Base-by-base conservation (phyloP, 2,329 filamentous ascomycete species). In the Fusarium papillatum region DNA sequence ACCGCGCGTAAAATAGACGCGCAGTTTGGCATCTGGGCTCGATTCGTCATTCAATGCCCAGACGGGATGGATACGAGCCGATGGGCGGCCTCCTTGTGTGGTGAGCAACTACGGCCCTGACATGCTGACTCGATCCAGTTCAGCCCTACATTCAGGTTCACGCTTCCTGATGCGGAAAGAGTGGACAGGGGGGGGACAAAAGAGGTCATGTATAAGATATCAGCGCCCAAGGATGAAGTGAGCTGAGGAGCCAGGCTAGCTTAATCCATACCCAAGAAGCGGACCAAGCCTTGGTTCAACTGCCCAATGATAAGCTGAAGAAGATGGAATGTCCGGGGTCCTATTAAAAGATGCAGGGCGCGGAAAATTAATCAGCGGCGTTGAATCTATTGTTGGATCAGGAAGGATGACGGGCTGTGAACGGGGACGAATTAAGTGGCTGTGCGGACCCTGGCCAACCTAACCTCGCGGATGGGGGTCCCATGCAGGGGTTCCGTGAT, bases 61-160 rank as follows among this genome's bases (percentile, higher is more conserved):
- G 36, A 39, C 16, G 22, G 59, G 22, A 61, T 29, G 59, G 41
- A 61, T 61, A 61, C 59, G 59, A 61, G 38, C 36, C 59, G 36
- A 39, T 26, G 59, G 36, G 59, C 59, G 59, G 59, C 59, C 59
- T 61, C 59, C 59, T 5, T 5, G 17, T 19, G 36, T 34, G 22
- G 38, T 43, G 57, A 39, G 55, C 31, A 36, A 14, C 55, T 36
- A 22, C 31, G 34, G 57, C 34, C 22, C 59, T 55, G 50, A 10
- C 50, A 34, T 55, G 29, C 36, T 61, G 59, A 29, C 38, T 61
- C 38, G 59, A 24, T 22, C 17, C 36, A 26, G 16, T 41, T 61
- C 59, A 61, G 59, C 59, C 59, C 59, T 61, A 61, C 59, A 61
- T 43, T 61, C 59, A 61, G 59, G 59, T 61, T 39, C 59, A 61